Evolutionary conservation across 306 rosid genomes (phyloP), one percentile per base, ranked within the genome.

Genomic region (Alnus glutinosa): DNA sequence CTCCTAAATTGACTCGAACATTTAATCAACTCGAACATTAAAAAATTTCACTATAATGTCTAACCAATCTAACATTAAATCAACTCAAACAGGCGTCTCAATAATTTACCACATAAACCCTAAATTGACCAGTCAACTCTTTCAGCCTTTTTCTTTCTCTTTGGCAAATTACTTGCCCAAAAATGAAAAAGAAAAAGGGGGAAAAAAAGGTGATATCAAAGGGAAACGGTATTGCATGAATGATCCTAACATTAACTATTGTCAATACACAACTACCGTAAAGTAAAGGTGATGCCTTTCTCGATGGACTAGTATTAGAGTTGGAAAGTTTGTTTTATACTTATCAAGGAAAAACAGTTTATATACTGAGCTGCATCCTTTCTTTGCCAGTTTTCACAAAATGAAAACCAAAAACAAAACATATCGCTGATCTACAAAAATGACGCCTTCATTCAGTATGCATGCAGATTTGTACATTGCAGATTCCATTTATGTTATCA

Each of bases 401-500:
- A 16, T 13, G 50, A 7, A 42, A 49, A 49, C 71, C 13, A 67
- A 67, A 67, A 67, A 39, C 18, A 7, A 66, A 36, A 67, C 9
- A 42, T 7, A 67, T 44, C 7, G 18, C 23, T 39, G 28, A 67
- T 67, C 72, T 34, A 67, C 15, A 42, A 42, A 39, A 67, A 9
- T 39, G 36, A n/a, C 42, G 30, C 14, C 50, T 28, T 67, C 50
- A 42, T 67, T 67, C 51, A 16, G 30, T 18, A 18, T 18, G 72
- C 30, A 67, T 18, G 51, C 68, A 66, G 74, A 70, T 49, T 66
- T 30, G 52, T 23, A 79, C n/a, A 73, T 23, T 42, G 59, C 55
- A 80, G 78, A 11, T 64, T 39, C 58, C 30, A 50, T 9, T 7
- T 32, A 57, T 64, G 28, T 0, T 42, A 39, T 42, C 55, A 76